phyloP scores from a whole-genome alignment of 2,329 filamentous ascomycete species.

The Calonectria naviculata region DNA sequence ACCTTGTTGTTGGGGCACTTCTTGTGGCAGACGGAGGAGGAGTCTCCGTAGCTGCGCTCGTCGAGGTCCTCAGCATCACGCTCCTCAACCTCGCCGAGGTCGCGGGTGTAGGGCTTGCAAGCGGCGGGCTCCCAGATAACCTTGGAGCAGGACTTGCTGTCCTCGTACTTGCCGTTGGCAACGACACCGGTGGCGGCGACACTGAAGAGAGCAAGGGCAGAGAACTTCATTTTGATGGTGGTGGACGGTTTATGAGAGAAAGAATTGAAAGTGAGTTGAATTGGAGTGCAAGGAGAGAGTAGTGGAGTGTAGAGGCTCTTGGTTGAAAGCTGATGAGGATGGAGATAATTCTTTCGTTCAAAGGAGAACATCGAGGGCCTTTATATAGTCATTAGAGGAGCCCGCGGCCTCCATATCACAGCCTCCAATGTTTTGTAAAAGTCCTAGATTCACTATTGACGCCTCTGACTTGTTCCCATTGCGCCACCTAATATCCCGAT shows the following conservation, averaged over 20 bases:
- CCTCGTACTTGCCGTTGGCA: slow-evolving; percentile 11
- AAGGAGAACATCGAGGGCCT: not conserved
- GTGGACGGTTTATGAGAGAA: not conserved
- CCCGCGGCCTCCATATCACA: too few species aligned
- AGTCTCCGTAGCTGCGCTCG: slow-evolving; percentile 3
- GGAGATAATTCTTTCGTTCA: not conserved
- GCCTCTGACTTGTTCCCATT: not conserved
- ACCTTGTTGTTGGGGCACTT: slow-evolving; percentile 31
- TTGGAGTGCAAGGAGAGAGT: not conserved
- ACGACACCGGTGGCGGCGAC: slow-evolving; percentile 30
- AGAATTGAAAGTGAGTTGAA: not conserved
- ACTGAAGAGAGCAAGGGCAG: slow-evolving; percentile 3
- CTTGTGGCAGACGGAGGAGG: slow-evolving; percentile 23
- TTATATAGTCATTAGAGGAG: not conserved
- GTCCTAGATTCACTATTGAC: not conserved
- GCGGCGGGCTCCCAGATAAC: slow-evolving; percentile 13
- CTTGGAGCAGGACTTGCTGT: slow-evolving; percentile 19
- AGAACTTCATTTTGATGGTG: not conserved
- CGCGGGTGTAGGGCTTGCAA: slow-evolving; percentile 20
- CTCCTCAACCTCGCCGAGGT: slow-evolving; percentile 10
- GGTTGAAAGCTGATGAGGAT: not conserved
- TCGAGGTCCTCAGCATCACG: not conserved
- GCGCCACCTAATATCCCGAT: not conserved
- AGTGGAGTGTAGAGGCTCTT: not conserved
- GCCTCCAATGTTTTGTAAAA: not conserved